Percentiles rank a stretch among this genome's conserved stretches.
Conservation (phyloP, 2,329 filamentous ascomycete species). For the Diaporthe caulivora region DNA sequence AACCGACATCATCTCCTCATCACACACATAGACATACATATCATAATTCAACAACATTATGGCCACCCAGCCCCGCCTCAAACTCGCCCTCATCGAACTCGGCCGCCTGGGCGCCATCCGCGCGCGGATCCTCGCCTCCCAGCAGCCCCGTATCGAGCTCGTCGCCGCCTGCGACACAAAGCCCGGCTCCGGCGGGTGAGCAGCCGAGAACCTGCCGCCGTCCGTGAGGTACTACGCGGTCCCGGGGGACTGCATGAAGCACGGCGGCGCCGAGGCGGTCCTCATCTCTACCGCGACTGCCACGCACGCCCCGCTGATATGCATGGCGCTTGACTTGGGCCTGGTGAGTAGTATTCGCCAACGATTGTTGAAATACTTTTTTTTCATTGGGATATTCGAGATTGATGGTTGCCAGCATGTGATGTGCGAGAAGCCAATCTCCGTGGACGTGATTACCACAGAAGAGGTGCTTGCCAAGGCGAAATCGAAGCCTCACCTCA, state of each 20-base stretch:
- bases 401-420: conserved; percentile 39
- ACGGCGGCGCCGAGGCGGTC: conserved; percentile 46
- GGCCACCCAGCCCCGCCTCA: conserved; percentile 28
- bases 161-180: conserved; percentile 51
- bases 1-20: no score
- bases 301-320: conserved; percentile 46
- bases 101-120: conserved; percentile 48
- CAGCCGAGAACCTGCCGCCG: conserved; percentile 46
- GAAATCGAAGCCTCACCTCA: conserved; percentile 42
- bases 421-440: conserved; percentile 45
- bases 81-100: conserved; percentile 45
- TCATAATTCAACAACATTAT: not conserved
- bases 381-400: no score
- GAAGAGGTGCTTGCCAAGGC: conserved; percentile 41
- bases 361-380: no score
- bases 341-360: conserved; percentile 30
- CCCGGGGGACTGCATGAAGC: conserved; percentile 46
- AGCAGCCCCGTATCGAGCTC: conserved; percentile 51
- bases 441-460: conserved; percentile 42
- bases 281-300: conserved; percentile 48
- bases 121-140: conserved; percentile 49
- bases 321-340: conserved; percentile 42
- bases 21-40: not conserved
- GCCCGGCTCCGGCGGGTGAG: conserved; percentile 49
- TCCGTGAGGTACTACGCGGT: conserved; percentile 18